phyloP scores from a whole-genome alignment of 306 rosid genomes.

The Quercus alba region DNA sequence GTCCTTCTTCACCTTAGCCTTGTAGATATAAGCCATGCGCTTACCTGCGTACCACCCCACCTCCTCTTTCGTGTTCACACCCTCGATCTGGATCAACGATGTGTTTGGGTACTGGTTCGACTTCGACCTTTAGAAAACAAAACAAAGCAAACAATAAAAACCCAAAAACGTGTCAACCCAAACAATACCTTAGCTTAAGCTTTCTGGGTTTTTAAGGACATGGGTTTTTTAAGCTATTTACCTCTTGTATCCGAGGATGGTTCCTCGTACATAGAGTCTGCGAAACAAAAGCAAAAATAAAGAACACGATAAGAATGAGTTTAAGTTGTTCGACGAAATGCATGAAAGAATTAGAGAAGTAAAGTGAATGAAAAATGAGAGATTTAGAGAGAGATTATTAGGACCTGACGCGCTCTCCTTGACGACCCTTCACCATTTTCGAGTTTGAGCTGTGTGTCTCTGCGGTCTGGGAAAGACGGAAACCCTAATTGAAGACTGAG shows the following conservation, averaged over 20 bases:
- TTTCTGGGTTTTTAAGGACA: not conserved
- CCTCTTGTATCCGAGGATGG: conserved; percentile 95
- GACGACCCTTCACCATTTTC: conserved; percentile 84
- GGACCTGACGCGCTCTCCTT: conserved; percentile 87
- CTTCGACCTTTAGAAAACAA: conserved; percentile 60
- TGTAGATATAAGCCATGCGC: conserved; percentile 81
- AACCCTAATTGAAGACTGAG: conserved; percentile 6
- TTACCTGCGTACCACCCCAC: conserved; percentile 85
- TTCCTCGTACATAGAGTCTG: conserved; percentile 83
- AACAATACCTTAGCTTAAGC: not conserved
- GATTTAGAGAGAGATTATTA: not conserved
- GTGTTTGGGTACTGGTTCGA: conserved; percentile 91
- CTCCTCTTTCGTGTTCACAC: conserved; percentile 94
- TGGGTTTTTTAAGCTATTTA: conserved; percentile 13
- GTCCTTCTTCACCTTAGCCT: conserved; percentile 86
- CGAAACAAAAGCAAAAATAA: not conserved
- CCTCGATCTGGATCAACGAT: conserved; percentile 80
- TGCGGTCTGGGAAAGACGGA: conserved; percentile 1
- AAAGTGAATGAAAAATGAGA: not conserved
- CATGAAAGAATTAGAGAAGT: not conserved
- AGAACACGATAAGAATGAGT: not conserved
- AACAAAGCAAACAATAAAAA: too few relatives aligned
- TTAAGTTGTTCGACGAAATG: not conserved
- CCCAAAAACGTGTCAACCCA: not conserved
- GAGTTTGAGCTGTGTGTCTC: not conserved